Conservation (phyloP, 805 yeast genomes). For the Saturnispora zaruensis region DNA sequence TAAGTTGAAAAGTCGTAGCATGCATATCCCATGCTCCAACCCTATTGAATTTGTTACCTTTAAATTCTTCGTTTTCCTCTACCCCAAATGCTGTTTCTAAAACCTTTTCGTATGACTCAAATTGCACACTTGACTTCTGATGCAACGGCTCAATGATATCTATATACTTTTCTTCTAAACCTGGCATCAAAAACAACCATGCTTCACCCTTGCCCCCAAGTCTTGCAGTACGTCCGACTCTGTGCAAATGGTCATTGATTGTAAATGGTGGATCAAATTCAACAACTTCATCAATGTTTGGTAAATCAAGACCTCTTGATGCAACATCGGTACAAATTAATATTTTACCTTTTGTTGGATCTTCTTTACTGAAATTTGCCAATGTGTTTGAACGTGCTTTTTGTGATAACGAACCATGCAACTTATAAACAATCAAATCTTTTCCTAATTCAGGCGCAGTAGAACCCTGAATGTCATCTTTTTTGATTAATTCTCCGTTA, state of each 20-base stretch:
- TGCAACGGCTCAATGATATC: slow-evolving; percentile 53
- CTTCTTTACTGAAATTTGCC: slow-evolving; percentile 44
- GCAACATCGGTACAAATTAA: slow-evolving; percentile 97
- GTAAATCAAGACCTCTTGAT: slow-evolving; percentile 90
- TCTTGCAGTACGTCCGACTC: slow-evolving; percentile 97
- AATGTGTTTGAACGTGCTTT: slow-evolving; percentile 73
- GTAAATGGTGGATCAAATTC: slow-evolving; percentile 96
- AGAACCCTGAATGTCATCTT: slow-evolving; percentile 13
- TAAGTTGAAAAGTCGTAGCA: slow-evolving; percentile 94
- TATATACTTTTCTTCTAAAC: slow-evolving; percentile 77
- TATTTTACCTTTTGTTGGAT: slow-evolving; percentile 39
- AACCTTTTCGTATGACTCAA: slow-evolving; percentile 39
- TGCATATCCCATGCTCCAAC: slow-evolving; percentile 71
- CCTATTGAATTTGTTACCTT: slow-evolving; percentile 18
- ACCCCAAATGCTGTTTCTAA: slow-evolving; percentile 23
- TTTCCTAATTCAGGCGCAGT: slow-evolving; percentile 46
- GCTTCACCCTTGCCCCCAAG: slow-evolving; percentile 87
- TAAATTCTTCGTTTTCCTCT: slow-evolving; percentile 19
- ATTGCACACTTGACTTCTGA: slow-evolving; percentile 37
- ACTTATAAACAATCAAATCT: slow-evolving; percentile 45
- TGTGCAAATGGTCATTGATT: slow-evolving; percentile 88
- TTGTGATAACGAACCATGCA: slow-evolving; percentile 90
- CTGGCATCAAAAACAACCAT: slow-evolving; percentile 73
- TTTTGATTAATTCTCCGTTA: slow-evolving; percentile 34
- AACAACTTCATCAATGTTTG: slow-evolving; percentile 73